These are phyloP conservation scores for Chlamydomonas eustigma DNA, from an alignment of 139 green algal genomes.

Conservation along the genomic window DNA sequence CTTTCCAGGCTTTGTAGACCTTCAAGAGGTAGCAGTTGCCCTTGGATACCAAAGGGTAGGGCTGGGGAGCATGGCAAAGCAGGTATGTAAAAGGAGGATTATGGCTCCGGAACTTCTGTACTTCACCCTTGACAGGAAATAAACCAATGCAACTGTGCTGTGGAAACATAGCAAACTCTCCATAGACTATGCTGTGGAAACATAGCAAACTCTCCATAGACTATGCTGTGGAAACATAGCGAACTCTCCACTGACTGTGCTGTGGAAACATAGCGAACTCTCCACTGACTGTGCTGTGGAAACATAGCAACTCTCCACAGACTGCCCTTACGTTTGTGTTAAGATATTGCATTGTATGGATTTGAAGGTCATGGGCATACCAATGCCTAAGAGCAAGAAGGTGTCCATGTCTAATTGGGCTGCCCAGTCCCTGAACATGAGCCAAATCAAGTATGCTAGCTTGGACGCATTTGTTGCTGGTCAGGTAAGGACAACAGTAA, in stretches of 20 bases:
- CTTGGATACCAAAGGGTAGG: constrained; percentile 39
- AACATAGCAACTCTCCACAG: neutral
- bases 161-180: too few relatives aligned
- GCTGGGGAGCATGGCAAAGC: constrained; percentile 28
- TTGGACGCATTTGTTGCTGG: constrained; percentile 28
- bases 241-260: too few relatives aligned
- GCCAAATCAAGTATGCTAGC: constrained; percentile 53
- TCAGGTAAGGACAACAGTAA: neutral
- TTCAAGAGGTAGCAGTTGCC: constrained; percentile 20
- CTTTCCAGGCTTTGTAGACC: constrained; percentile 29
- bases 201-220: too few relatives aligned
- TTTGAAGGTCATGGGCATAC: constrained; percentile 36
- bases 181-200: too few relatives aligned
- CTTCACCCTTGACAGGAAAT: too few relatives aligned
- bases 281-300: too few relatives aligned
- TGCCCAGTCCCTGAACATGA: constrained; percentile 9
- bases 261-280: too few relatives aligned
- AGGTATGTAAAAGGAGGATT: neutral
- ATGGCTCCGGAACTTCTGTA: too few relatives aligned
- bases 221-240: too few relatives aligned
- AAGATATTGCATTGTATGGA: neutral
- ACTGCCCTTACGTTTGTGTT: neutral
- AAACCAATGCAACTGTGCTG: too few relatives aligned
- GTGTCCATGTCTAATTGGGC: constrained; percentile 54
- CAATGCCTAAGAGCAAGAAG: constrained; percentile 38